Evolutionary conservation across 306 rosid species (phyloP).

Genomic region (Prunus mongolica): DNA sequence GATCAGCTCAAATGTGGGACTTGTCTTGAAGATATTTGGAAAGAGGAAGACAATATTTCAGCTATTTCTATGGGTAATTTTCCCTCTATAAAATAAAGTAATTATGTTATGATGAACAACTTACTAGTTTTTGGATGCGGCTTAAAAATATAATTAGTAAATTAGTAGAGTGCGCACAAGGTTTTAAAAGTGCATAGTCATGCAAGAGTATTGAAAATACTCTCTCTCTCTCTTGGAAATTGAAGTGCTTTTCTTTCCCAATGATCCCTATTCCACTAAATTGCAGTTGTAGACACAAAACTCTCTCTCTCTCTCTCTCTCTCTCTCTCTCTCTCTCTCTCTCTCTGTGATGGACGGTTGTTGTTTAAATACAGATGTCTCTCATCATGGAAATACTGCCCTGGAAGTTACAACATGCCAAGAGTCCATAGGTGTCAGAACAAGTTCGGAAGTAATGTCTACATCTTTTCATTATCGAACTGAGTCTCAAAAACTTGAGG

Average conservation of each 20-base stretch:
- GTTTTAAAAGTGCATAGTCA: neutral
- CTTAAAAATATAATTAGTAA: constrained; percentile 4
- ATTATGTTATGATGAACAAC: constrained; percentile 6
- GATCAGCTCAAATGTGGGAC: constrained; percentile 58
- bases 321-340: neutral
- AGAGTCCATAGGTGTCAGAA: constrained; percentile 17
- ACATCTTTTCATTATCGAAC: constrained; percentile 26
- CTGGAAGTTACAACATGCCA: constrained; percentile 24
- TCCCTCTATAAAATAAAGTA: neutral
- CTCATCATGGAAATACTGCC: constrained; percentile 21
- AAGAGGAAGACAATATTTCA: constrained; percentile 25
- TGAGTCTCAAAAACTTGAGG: constrained; percentile 38
- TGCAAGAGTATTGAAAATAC: neutral
- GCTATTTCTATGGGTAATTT: constrained; percentile 43
- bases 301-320: neutral
- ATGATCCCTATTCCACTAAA: too few species aligned
- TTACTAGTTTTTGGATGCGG: constrained; percentile 9
- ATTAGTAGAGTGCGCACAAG: neutral
- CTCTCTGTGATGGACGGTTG: constrained; percentile 20
- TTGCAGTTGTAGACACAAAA: too few species aligned
- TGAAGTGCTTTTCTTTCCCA: too few species aligned
- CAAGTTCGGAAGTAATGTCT: constrained; percentile 22
- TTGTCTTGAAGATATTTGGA: constrained; percentile 52
- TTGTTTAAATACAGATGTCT: constrained; percentile 32
- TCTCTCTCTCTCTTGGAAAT: neutral